These are phyloP conservation scores for Aureobasidium melanogenum DNA, from an alignment of 2,329 filamentous ascomycete species.

Conservation along the genomic window DNA sequence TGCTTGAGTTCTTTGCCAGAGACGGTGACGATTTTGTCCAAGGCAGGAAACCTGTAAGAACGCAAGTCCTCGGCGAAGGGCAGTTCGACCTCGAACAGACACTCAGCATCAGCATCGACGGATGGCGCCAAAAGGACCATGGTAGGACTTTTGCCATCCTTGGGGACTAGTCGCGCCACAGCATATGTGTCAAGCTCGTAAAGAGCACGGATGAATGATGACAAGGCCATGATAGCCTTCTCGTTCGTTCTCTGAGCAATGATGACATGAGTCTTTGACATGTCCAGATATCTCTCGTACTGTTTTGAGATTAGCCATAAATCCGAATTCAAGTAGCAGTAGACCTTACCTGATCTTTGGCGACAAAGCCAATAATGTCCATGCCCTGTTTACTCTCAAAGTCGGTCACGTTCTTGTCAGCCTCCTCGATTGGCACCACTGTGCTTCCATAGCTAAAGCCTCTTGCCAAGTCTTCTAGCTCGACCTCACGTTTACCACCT, in stretches of 20 bases:
- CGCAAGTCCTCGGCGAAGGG: conserved; percentile 91
- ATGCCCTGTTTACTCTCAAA: conserved; percentile 68
- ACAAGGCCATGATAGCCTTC: conserved; percentile 75
- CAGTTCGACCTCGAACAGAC: conserved; percentile 78
- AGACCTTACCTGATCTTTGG: conserved; percentile 52
- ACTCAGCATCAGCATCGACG: conserved; percentile 72
- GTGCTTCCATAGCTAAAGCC: conserved; percentile 92
- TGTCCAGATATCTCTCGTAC: conserved; percentile 77
- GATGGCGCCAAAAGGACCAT: conserved; percentile 72
- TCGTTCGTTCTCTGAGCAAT: conserved; percentile 69
- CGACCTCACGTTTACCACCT: conserved; percentile 73
- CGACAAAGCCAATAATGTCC: conserved; percentile 80
- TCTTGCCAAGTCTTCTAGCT: conserved; percentile 76
- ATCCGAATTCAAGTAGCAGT: not conserved
- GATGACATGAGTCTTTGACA: conserved; percentile 73
- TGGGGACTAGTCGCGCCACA: conserved; percentile 73
- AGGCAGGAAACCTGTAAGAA: conserved; percentile 80
- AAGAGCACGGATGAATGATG: conserved; percentile 80
- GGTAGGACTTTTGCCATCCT: conserved; percentile 70
- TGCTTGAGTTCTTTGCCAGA: conserved; percentile 70
- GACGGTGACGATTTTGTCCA: conserved; percentile 82
- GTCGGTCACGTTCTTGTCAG: conserved; percentile 81
- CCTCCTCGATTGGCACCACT: conserved; percentile 78
- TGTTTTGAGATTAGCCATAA: not conserved
- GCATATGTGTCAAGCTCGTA: conserved; percentile 79